phyloP scores from a whole-genome alignment of 1,284 basidiomycete species.

The Thelephora terrestris region DNA sequence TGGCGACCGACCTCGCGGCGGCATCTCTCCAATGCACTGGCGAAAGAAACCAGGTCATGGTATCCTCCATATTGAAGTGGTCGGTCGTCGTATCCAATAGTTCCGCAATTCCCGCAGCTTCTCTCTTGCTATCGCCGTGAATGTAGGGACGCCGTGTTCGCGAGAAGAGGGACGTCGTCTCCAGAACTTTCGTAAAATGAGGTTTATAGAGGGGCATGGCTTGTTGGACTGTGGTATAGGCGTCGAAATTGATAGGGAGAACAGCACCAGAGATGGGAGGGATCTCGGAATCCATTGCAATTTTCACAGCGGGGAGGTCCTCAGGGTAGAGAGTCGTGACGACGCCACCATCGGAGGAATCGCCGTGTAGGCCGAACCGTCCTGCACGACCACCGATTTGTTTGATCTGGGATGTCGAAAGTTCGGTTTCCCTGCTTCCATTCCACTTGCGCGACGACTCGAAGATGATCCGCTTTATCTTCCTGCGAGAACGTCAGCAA shows the following conservation, averaged over 20 bases:
- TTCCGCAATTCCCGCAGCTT: background rate
- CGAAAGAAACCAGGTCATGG: constrained; percentile 15
- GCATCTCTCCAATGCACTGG: constrained; percentile 21
- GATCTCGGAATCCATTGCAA: constrained; percentile 31
- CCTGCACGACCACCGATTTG: constrained; percentile 97
- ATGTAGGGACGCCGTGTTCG: background rate
- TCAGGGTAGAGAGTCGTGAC: constrained; percentile 64
- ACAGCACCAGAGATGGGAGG: constrained; percentile 26
- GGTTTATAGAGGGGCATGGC: constrained; percentile 13
- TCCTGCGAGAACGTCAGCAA: constrained; percentile 34
- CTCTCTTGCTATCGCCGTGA: no score
- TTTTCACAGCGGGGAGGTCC: constrained; percentile 60
- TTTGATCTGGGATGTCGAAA: constrained; percentile 81
- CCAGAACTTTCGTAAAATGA: constrained; percentile 38
- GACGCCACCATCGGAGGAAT: constrained; percentile 42
- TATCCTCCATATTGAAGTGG: constrained; percentile 19
- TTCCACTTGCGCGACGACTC: constrained; percentile 69
- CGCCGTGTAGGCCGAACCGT: constrained; percentile 69
- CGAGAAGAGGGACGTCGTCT: constrained; percentile 23
- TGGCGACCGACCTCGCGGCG: constrained; percentile 11
- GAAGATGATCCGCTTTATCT: constrained; percentile 90
- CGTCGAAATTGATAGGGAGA: constrained; percentile 13
- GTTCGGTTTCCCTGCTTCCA: constrained; percentile 38
- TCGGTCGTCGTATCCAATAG: constrained; percentile 10
- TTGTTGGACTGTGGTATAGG: constrained; percentile 20